Base-by-base conservation (phyloP, 2,329 filamentous ascomycete genomes). In the Pseudogymnoascus sp. region DNA sequence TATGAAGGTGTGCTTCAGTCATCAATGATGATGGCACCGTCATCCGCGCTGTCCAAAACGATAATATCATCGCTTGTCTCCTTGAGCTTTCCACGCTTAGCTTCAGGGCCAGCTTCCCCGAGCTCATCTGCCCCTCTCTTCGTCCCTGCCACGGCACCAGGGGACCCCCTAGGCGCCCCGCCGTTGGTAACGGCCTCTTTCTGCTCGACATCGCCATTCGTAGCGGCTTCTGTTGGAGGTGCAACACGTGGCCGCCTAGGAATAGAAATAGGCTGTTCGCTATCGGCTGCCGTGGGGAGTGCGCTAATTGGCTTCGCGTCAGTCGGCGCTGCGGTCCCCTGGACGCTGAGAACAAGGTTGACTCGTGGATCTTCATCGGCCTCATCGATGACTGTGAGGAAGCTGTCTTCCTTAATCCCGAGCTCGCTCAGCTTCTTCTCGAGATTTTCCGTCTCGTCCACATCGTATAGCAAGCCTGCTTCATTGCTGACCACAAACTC, bases 381-480 rank as follows among this genome's bases (percentile, higher is more conserved):
- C 53, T 91, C 88, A 61, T 89, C 94, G n/a, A 88, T 86, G 59
- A 97, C 77, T 0, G 90, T 95, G 65, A 97, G 75, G 71, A 95
- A 93, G 59, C 82, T 86, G 65, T 89, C 89, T 22, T 82, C 78
- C 62, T 82, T 82, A 67, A 97, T 83, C 83, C 84, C 89, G 7
- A 97, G 80, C 18, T 96, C 89, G 25, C 75, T 79, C 58, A 99
- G 80, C 63, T 88, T 91, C 77, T 91, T 95, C 1, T 79, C 74
- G 1, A 97, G 77, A 68, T 97, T 95, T 62, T 95, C 90, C 4
- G 90, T 90, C 69, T 96, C 84, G 61, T 97, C 94, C 0, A 87
- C 83, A 68, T 97, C 94, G 68, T 96, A 97, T 41, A 97, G 80
- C n/a, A 92, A 79, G 58, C 87, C 87, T 8, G 82, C 78, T 6